Evolutionary conservation across 495 filamentous ascomycete species (phyloP).

Genomic region (Alectoria sarmentosa): DNA sequence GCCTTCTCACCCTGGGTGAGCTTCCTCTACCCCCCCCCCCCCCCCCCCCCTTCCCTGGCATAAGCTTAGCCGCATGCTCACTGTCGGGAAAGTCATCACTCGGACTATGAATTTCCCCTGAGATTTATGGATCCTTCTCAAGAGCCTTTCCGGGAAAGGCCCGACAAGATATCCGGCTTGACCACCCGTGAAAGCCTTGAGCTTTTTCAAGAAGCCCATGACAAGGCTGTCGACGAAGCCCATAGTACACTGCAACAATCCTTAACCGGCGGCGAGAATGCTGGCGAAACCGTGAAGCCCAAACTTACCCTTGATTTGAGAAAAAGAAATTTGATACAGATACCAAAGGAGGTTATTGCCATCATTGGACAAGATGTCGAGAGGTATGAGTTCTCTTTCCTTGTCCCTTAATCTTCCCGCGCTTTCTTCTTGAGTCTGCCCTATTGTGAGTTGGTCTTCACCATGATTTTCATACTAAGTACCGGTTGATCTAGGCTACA

Average conservation of each 20-base stretch:
- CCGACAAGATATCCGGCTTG: constrained; percentile 7
- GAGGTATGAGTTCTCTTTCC: constrained; percentile 49
- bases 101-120: constrained; percentile 3
- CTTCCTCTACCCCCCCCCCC: neutral
- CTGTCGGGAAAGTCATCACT: constrained; percentile 10
- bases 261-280: constrained; percentile 57
- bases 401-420: neutral
- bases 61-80: constrained; percentile 2
- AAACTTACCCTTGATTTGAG: constrained; percentile 86
- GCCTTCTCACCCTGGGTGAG: constrained; percentile 6
- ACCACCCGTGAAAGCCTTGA: constrained; percentile 41
- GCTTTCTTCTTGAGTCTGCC: neutral
- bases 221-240: constrained; percentile 59
- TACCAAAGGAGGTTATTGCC: constrained; percentile 86
- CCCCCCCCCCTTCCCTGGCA: no score
- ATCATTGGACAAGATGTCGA: constrained; percentile 90
- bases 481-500: constrained; percentile 18
- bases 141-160: constrained; percentile 7
- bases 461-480: constrained; percentile 14
- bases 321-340: constrained; percentile 66
- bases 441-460: neutral
- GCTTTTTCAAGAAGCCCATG: constrained; percentile 58
- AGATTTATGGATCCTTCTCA: neutral
- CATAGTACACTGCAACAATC: constrained; percentile 58
- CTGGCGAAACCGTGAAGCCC: constrained; percentile 61